Evolutionary conservation across 257 asterid species (phyloP), one percentile per base, ranked within the genome.

Genomic region (Solanum pennellii): DNA sequence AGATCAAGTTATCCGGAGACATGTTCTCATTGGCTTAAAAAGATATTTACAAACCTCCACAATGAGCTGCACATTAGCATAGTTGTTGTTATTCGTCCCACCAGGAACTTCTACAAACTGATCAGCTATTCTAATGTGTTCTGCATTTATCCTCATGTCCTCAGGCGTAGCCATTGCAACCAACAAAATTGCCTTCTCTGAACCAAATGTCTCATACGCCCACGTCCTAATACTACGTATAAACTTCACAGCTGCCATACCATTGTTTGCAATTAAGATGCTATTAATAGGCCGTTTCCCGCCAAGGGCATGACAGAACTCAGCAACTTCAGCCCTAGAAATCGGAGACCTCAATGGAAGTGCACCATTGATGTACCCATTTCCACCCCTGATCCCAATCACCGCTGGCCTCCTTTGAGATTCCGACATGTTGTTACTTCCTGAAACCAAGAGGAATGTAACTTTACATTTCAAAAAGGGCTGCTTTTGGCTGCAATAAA

Each of bases 151-250:
- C 87, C 96, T 94, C 99, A 97, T 97, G 90, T 97, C 99, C 92
- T 97, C 99, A 0, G 99, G 98, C 37, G 99, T 97, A 89, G 99
- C 99, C 99, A 97, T 97, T 82, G 98, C 99, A 87, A 97, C 99
- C 90, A 97, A 91, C 88, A 96, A 92, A 86, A 97, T 93, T 71
- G 99, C 99, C 93, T 97, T 97, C 92, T 96, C 99, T 16, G 98
- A 88, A 88, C 99, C 99, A 91, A 97, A 96, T 74, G 98, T 96
- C 90, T 95, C 99, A 41, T 97, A 95, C 47, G 99, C 97, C 99
- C 99, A 97, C n/a, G 99, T 92, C 87, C 99, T 92, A 89, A 96
- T 87, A 87, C 99, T 97, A 73, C 99, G 95, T 62, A 97, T 97
- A 92, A 97, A 97, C 91, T 97, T 97, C 71, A 97, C 99, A 35